Percentiles rank a stretch among this genome's conserved stretches.
These are phyloP conservation scores for Epichloe typhina DNA, from an alignment of 2,329 filamentous ascomycete species.

Conservation along the genomic window DNA sequence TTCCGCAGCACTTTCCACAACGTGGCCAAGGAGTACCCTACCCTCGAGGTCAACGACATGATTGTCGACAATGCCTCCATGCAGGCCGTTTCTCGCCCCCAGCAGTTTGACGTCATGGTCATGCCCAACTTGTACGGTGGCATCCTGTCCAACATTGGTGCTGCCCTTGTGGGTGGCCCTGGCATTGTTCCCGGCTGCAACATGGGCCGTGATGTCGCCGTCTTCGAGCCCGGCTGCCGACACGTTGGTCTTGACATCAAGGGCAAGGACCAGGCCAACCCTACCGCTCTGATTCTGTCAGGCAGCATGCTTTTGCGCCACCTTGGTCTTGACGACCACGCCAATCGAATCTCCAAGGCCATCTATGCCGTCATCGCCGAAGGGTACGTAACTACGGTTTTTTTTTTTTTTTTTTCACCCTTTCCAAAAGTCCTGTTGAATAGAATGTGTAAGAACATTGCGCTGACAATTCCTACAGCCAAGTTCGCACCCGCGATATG, in stretches of 20 bases:
- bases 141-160: conserved; percentile 97
- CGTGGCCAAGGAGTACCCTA: conserved; percentile 88
- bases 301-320: conserved; percentile 96
- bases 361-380: conserved; percentile 69
- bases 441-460: not conserved
- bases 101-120: conserved; percentile 99
- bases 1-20: conserved; percentile 97
- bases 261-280: conserved; percentile 99
- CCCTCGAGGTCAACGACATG: conserved; percentile 95
- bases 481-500: conserved; percentile 89
- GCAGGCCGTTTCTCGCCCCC: conserved; percentile 91
- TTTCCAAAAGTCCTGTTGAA: not conserved
- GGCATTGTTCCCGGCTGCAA: conserved; percentile 98
- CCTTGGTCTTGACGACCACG: conserved; percentile 93
- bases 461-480: conserved; percentile 43
- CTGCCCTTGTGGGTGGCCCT: conserved; percentile 89
- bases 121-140: conserved; percentile 99
- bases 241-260: conserved; percentile 99
- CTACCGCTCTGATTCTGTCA: conserved; percentile 86
- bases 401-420: not conserved
- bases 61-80: conserved; percentile 99
- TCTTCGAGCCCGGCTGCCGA: conserved; percentile 97
- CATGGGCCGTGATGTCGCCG: conserved; percentile 96
- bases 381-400: conserved; percentile 46
- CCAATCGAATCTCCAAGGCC: conserved; percentile 92